Evolutionary conservation across 2,329 filamentous ascomycete genomes (phyloP).

Genomic region (Fragosphaeria purpurea): DNA sequence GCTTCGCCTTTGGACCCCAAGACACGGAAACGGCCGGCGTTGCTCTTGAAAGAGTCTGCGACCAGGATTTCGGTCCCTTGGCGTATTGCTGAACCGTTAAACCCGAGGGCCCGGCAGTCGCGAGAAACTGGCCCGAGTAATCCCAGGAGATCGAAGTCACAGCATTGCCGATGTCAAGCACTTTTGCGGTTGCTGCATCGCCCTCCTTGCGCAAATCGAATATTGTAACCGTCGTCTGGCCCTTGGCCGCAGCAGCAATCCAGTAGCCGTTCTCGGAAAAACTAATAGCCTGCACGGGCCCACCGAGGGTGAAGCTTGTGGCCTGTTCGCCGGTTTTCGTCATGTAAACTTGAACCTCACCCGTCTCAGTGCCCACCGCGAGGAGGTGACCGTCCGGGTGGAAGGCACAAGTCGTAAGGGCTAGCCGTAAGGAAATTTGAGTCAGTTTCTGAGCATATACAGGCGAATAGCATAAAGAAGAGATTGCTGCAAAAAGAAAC

Average conservation of each 20-base stretch:
- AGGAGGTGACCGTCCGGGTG: conserved; percentile 96
- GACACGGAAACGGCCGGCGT: conserved; percentile 61
- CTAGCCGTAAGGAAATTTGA: conserved; percentile 26
- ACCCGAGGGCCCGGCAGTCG: conserved; percentile 68
- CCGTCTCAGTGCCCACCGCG: conserved; percentile 68
- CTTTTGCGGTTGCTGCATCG: conserved; percentile 68
- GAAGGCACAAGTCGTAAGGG: conserved; percentile 70
- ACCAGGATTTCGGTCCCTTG: conserved; percentile 82
- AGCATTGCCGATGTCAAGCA: conserved; percentile 75
- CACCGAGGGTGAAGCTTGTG: conserved; percentile 59
- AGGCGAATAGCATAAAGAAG: too few relatives aligned
- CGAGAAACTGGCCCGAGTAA: conserved; percentile 88
- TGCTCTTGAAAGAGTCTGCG: conserved; percentile 69
- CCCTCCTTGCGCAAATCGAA: conserved; percentile 92
- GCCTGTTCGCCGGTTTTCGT: conserved; percentile 69
- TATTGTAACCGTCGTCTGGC: conserved; percentile 68
- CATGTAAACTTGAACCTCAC: conserved; percentile 82
- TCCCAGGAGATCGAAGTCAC: conserved; percentile 80
- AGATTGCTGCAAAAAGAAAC: conserved; percentile 22
- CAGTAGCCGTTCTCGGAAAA: conserved; percentile 98
- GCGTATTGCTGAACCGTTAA: conserved; percentile 82
- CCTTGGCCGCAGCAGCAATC: conserved; percentile 75
- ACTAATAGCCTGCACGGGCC: conserved; percentile 62
- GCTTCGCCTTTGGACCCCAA: conserved; percentile 70
- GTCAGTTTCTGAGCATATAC: too few relatives aligned